These are phyloP conservation scores for Phytophthora fragariae DNA, from an alignment of 352 stramenopile genomes.

Conservation along the genomic window DNA sequence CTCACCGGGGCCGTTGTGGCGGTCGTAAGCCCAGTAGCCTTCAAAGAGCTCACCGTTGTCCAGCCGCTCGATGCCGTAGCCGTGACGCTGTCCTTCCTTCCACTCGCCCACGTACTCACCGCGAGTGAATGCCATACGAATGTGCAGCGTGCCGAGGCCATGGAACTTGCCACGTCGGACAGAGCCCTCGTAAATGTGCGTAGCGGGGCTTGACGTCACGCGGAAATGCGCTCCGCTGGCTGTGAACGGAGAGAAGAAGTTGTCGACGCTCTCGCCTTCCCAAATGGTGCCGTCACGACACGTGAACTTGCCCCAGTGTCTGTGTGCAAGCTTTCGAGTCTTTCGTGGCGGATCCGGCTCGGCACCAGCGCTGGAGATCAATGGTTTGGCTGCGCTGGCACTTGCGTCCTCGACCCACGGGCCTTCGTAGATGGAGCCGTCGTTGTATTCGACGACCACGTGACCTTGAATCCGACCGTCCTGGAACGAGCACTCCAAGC, in stretches of 20 bases:
- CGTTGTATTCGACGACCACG: constrained; percentile 81
- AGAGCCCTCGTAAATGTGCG: constrained; percentile 62
- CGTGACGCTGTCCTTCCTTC: constrained; percentile 78
- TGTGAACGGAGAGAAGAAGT: constrained; percentile 83
- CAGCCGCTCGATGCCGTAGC: constrained; percentile 85
- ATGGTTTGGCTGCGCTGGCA: constrained; percentile 52
- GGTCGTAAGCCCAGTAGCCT: constrained; percentile 75
- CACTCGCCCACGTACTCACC: constrained; percentile 88
- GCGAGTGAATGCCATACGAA: constrained; percentile 62
- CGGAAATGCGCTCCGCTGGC: constrained; percentile 66
- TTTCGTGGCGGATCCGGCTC: constrained; percentile 56
- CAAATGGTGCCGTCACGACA: constrained; percentile 75
- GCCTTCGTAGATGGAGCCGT: constrained; percentile 82
- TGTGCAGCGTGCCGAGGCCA: constrained; percentile 72
- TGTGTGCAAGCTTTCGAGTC: constrained; percentile 39
- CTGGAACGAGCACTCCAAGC: constrained; percentile 77
- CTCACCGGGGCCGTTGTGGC: constrained; percentile 74
- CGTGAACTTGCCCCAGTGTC: constrained; percentile 83
- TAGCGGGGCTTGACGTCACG: constrained; percentile 53
- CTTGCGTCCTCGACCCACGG: constrained; percentile 75
- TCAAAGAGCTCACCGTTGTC: constrained; percentile 81
- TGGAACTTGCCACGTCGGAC: constrained; percentile 72
- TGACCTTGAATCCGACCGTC: constrained; percentile 70
- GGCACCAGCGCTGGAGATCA: constrained; percentile 32
- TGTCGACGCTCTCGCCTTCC: constrained; percentile 81